Evolutionary conservation across 371 early-diverging fungal species (phyloP).

Genomic region (Mucor racemosus): DNA sequence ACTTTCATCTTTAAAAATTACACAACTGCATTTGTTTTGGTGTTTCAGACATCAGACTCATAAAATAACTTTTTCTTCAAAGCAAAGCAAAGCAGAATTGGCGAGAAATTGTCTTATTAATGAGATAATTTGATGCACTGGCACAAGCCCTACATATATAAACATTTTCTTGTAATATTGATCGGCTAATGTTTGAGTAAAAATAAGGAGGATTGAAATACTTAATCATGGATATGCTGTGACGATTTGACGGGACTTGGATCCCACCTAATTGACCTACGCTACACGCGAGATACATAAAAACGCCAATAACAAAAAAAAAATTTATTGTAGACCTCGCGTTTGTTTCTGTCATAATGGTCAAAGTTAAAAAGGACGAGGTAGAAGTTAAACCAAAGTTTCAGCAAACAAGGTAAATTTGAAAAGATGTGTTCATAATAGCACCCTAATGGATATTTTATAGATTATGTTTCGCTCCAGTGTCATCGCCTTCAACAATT

Average conservation of each 20-base stretch:
- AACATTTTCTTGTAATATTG: too few relatives aligned
- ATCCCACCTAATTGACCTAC: too few relatives aligned
- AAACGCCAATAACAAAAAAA: neutral
- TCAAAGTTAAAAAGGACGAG: conserved; percentile 25
- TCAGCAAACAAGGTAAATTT: conserved; percentile 30
- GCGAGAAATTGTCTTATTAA: too few relatives aligned
- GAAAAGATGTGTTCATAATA: neutral
- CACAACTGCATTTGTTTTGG: too few relatives aligned
- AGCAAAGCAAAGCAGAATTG: too few relatives aligned
- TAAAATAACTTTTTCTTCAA: too few relatives aligned
- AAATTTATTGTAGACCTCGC: neutral
- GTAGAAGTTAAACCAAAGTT: conserved; percentile 20
- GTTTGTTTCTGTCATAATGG: conserved; percentile 9
- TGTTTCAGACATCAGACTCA: too few relatives aligned
- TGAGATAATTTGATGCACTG: too few relatives aligned
- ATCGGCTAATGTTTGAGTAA: neutral
- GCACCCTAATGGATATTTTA: neutral
- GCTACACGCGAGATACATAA: neutral
- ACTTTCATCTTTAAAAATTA: too few relatives aligned
- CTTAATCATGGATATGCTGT: neutral
- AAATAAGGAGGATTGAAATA: too few relatives aligned
- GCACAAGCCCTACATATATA: too few relatives aligned
- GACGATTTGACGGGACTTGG: neutral
- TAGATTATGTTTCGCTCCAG: conserved; percentile 19
- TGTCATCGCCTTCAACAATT: neutral